Evolutionary conservation across 805 yeast genomes (phyloP).

Genomic region (Candida manassasensis): DNA sequence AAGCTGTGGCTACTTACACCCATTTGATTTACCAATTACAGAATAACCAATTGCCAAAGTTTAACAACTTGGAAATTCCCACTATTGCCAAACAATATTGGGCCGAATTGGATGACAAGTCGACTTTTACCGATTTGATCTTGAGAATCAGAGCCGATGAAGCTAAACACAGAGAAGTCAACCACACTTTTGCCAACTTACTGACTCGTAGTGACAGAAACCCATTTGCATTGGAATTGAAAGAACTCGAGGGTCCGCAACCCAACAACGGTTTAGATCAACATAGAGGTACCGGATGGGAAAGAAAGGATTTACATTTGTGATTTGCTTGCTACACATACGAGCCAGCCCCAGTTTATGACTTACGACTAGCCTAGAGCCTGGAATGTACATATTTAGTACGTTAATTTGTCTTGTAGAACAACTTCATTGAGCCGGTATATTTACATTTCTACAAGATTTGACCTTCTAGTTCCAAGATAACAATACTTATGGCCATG

Average conservation of each 20-base stretch:
- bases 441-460: no score
- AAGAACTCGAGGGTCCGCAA: constrained; percentile 30
- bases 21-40: constrained; percentile 52
- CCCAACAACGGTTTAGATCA: constrained; percentile 33
- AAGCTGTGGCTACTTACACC: constrained; percentile 66
- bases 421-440: no score
- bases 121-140: constrained; percentile 56
- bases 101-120: constrained; percentile 46
- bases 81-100: constrained; percentile 61
- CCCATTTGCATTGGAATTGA: constrained; percentile 53
- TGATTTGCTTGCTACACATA: constrained; percentile 6
- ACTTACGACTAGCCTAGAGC: not conserved
- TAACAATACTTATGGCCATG: no score
- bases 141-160: constrained; percentile 69
- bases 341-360: not conserved
- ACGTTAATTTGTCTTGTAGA: no score
- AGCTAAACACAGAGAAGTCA: constrained; percentile 75
- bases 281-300: constrained; percentile 37
- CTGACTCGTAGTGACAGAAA: constrained; percentile 52
- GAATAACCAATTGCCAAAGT: constrained; percentile 47
- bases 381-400: no score
- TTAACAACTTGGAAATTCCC: constrained; percentile 45
- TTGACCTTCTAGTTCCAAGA: no score
- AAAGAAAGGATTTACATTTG: constrained; percentile 32
- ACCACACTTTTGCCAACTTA: constrained; percentile 70